Base-by-base conservation (phyloP, 106 monocot genomes). In the Hemerocallis citrina region DNA sequence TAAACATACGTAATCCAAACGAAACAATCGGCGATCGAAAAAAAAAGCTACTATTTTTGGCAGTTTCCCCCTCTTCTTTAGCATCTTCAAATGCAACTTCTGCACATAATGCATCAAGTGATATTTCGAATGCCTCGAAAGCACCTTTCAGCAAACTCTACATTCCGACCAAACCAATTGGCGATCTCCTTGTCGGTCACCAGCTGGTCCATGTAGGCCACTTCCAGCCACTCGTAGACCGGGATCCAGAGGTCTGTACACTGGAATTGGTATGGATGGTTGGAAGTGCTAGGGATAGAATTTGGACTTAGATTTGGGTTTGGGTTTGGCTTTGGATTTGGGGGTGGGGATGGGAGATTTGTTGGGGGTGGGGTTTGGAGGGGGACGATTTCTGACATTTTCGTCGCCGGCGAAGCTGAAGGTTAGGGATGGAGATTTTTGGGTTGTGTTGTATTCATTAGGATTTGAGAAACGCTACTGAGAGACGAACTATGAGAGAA, bases 101-200 rank as follows among this genome's bases (percentile, higher is more conserved):
- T 85, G 89, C 24, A 83, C 72, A 41, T 90, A 90, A 43, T 90
- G 85, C 67, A 79, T 75, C 75, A 90, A 49, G 67, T 90, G 89
- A 67, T 90, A 82, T 30, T 70, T 61, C 7, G 89, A 76, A 68
- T 85, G 81, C 73, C 65, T 81, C 20, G 71, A 49, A 24, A 82
- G 52, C 70, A 90, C 34, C 55, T 72, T 14, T 79, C 81, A 61
- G 52, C 41, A 52, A 85, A 77, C 23, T 65, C 73, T 7, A 67
- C 63, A 44, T 90, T 81, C 39, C 43, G 67, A 39, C 61, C 37
- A 34, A 85, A 48, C 89, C 89, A 90, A 32, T 79, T 82, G 13
- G 78, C 66, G 27, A 84, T 64, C 41, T 85, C 74, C 57, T 82
- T 71, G 11, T 52, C 64, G 32, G 28, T 76, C n/a, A 90, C 76